phyloP scores from a whole-genome alignment of 345 rosid species.

The Camelina sativa region DNA sequence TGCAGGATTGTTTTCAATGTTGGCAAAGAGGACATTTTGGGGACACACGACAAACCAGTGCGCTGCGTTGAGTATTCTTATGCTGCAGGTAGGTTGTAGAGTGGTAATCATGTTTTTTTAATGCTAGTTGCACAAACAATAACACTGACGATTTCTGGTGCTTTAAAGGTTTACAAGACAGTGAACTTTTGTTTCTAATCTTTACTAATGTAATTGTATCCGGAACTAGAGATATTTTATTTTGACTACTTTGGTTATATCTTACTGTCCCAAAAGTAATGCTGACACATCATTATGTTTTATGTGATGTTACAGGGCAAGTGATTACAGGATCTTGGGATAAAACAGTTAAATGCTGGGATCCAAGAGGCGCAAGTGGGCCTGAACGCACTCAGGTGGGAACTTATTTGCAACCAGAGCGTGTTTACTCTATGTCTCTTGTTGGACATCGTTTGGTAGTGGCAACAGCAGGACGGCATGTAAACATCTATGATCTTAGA shows the following conservation, averaged over 20 bases:
- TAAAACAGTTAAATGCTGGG: constrained; percentile 96
- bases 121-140: constrained; percentile 1
- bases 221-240: too few relatives aligned
- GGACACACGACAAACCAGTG: constrained; percentile 87
- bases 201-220: not conserved
- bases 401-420: constrained; percentile 90
- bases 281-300: constrained; percentile 11
- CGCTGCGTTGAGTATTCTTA: constrained; percentile 98
- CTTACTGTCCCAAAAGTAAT: not conserved
- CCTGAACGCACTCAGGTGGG: constrained; percentile 93
- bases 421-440: constrained; percentile 94
- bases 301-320: constrained; percentile 63
- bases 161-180: too few relatives aligned
- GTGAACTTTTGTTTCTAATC: not conserved
- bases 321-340: constrained; percentile 99
- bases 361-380: constrained; percentile 99
- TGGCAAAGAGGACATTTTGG: constrained; percentile 87
- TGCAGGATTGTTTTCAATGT: constrained; percentile 80
- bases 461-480: constrained; percentile 98
- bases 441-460: constrained; percentile 95
- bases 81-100: constrained; percentile 69
- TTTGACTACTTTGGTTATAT: too few relatives aligned
- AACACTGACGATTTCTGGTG: not conserved
- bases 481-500: constrained; percentile 90
- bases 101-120: not conserved